A percentile compares a stretch with the other conserved stretches of the same genome.
phyloP scores from a whole-genome alignment of 2,329 filamentous ascomycete species.

The Clonostachys solani region DNA sequence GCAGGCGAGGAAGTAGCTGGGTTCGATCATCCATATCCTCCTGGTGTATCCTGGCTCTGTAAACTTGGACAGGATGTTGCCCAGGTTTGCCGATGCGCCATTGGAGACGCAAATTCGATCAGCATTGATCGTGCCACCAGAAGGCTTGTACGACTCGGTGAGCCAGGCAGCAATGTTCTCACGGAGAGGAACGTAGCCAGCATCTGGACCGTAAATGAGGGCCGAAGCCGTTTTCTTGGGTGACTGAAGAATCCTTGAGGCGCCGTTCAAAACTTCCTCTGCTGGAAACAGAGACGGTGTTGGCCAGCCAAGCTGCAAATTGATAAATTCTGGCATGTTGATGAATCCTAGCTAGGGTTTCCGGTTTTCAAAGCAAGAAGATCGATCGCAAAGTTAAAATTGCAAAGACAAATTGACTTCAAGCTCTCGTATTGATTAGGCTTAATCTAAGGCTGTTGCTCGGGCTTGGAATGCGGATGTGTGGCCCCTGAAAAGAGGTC shows the following conservation, averaged over 20 bases:
- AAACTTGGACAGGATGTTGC: slow-evolving; percentile 26
- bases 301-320: slow-evolving; percentile 3
- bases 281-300: slow-evolving; percentile 3
- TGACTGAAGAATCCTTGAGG: neutral
- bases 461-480: too few relatives aligned
- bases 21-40: slow-evolving; percentile 58
- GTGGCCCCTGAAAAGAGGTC: too few relatives aligned
- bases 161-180: slow-evolving; percentile 7
- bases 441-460: too few relatives aligned
- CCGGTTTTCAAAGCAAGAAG: too few relatives aligned
- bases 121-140: neutral
- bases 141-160: neutral
- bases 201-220: slow-evolving; percentile 8
- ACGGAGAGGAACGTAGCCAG: slow-evolving; percentile 7
- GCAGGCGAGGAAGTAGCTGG: slow-evolving; percentile 59
- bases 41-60: slow-evolving; percentile 58
- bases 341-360: too few relatives aligned
- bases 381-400: too few relatives aligned
- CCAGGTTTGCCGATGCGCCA: slow-evolving; percentile 7
- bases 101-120: slow-evolving; percentile 7
- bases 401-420: too few relatives aligned
- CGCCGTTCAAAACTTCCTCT: neutral
- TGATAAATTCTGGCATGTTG: neutral
- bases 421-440: too few relatives aligned
- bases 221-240: slow-evolving; percentile 5